Evolutionary conservation across 495 filamentous ascomycete genomes (phyloP).

Genomic region (Aspergillus cristatus): DNA sequence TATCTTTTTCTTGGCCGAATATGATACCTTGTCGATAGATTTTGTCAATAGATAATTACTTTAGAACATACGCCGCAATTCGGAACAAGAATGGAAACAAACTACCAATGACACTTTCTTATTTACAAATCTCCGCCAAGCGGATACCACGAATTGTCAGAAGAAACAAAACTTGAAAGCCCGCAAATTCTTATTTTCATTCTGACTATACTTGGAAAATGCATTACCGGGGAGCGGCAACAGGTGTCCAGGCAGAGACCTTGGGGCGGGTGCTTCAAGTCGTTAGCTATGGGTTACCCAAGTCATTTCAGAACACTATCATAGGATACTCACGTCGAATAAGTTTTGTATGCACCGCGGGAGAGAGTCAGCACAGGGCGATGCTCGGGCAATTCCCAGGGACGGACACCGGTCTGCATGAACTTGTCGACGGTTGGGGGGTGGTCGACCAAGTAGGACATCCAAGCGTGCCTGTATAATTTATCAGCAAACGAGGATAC

Average conservation of each 20-base stretch:
- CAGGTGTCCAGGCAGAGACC: slow-evolving; percentile 35
- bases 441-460: slow-evolving; percentile 85
- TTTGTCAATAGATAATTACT: background rate
- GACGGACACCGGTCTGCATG: slow-evolving; percentile 51
- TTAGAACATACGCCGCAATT: slow-evolving; percentile 1
- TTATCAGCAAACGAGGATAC: slow-evolving; percentile 1
- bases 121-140: slow-evolving; percentile 28
- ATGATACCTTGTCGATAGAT: slow-evolving; percentile 24
- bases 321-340: slow-evolving; percentile 68
- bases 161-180: slow-evolving; percentile 9
- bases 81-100: slow-evolving; percentile 13
- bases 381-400: slow-evolving; percentile 71
- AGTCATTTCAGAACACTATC: background rate
- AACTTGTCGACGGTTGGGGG: slow-evolving; percentile 70
- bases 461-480: slow-evolving; percentile 78
- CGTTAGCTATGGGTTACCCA: background rate
- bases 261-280: slow-evolving; percentile 29
- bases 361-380: slow-evolving; percentile 62
- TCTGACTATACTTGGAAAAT: no score
- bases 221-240: slow-evolving; percentile 37
- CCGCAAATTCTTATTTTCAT: background rate
- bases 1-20: slow-evolving; percentile 14
- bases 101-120: slow-evolving; percentile 30
- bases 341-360: slow-evolving; percentile 79
- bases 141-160: background rate